These are phyloP conservation scores for Leccinum broughii DNA, from an alignment of 768 basidiomycete species.

Conservation along the genomic window DNA sequence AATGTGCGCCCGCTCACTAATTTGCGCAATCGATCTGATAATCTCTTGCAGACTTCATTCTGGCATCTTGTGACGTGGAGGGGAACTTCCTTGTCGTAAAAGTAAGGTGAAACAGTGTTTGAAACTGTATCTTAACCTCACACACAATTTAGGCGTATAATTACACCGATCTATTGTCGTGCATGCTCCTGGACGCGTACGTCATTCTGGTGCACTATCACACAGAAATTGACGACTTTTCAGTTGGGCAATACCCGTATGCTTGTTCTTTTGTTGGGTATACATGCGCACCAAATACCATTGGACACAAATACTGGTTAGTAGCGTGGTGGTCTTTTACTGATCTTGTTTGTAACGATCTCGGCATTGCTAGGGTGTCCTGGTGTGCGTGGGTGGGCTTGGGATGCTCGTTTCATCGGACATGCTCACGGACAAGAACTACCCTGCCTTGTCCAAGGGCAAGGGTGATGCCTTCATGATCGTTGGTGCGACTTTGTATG, in stretches of 20 bases:
- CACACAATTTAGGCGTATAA: constrained; percentile 59
- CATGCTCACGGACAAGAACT: constrained; percentile 75
- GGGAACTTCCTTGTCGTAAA: constrained; percentile 87
- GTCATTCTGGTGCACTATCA: constrained; percentile 20
- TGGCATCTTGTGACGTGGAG: constrained; percentile 83
- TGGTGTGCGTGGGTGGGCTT: constrained; percentile 73
- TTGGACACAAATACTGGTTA: constrained; percentile 78
- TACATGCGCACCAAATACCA: constrained; percentile 81
- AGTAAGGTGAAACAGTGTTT: constrained; percentile 31
- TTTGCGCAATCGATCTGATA: constrained; percentile 7
- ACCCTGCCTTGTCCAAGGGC: constrained; percentile 58
- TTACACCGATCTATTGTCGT: constrained; percentile 84
- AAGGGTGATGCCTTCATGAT: constrained; percentile 90
- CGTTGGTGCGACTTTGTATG: constrained; percentile 81
- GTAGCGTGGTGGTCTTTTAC: constrained; percentile 19
- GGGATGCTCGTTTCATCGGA: constrained; percentile 82
- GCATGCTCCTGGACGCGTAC: constrained; percentile 90
- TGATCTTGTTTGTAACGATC: not conserved
- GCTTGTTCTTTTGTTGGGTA: constrained; percentile 79
- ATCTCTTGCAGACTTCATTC: constrained; percentile 58
- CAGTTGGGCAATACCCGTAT: constrained; percentile 89
- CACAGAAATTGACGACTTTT: constrained; percentile 1
- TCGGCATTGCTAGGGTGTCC: constrained; percentile 52
- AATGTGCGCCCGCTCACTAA: constrained; percentile 52
- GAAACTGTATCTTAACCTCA: not conserved